phyloP scores from a whole-genome alignment of 2,329 filamentous ascomycete species.

The Nemania bipapillata region DNA sequence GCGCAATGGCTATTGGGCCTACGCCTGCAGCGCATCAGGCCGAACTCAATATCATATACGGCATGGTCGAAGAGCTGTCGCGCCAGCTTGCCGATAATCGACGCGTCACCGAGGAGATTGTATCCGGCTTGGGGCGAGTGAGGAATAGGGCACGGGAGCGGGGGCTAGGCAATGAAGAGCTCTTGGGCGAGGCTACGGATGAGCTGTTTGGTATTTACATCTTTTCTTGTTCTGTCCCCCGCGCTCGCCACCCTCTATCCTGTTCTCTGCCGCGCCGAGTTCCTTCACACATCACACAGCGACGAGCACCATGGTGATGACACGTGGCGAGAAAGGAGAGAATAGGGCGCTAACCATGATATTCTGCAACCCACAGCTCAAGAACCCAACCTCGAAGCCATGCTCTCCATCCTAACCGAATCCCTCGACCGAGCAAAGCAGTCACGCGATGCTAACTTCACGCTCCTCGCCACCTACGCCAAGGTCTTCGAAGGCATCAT shows the following conservation, averaged over 20 bases:
- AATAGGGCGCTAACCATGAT: constrained; percentile 23
- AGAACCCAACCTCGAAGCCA: constrained; percentile 68
- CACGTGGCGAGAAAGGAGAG: not conserved
- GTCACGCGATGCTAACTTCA: constrained; percentile 69
- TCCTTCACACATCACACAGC: not conserved
- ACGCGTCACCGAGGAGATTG: constrained; percentile 70
- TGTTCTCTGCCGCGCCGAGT: not conserved
- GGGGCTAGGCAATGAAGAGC: constrained; percentile 66
- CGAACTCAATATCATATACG: constrained; percentile 74
- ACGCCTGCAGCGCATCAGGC: constrained; percentile 75
- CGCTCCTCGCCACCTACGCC: constrained; percentile 68
- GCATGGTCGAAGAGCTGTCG: constrained; percentile 74
- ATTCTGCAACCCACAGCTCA: constrained; percentile 58
- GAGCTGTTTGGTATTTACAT: constrained; percentile 69
- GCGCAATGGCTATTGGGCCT: constrained; percentile 62
- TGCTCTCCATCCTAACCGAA: constrained; percentile 70
- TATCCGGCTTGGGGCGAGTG: constrained; percentile 70
- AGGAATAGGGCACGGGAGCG: constrained; percentile 66
- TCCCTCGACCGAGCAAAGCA: constrained; percentile 70
- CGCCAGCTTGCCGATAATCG: constrained; percentile 71
- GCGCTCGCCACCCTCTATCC: not conserved
- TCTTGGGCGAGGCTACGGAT: constrained; percentile 66
- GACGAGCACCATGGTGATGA: not conserved
- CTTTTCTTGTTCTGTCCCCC: not conserved
- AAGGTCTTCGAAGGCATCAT: constrained; percentile 67